Base-by-base conservation (phyloP, 2,329 filamentous ascomycete species). In the Ascosphaera acerosa region DNA sequence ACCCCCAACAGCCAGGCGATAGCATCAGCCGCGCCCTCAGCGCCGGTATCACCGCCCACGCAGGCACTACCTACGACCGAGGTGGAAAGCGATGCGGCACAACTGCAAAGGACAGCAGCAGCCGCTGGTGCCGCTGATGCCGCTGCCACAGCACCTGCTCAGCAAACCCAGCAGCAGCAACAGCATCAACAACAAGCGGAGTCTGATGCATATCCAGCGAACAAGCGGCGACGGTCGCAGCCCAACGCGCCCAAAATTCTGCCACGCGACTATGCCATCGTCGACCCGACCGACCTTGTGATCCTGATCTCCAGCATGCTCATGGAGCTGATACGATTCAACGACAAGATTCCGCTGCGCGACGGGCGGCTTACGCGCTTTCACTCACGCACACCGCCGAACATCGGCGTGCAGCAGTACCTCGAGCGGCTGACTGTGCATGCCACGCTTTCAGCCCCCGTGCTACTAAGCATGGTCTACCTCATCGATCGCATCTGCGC, bases 391-490 rank as follows among this genome's bases (percentile, higher is more conserved):
- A 68, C 73, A 10, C 71, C 87, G 2, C 87, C 87, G 5, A 82
- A 77, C 32, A 97, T 97, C 36, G 91, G 81, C 16, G 84, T 97
- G 18, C 63, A 74, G 37, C 87, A 97, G 49, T 97, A 97, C 48
- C 64, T 97, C 20, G 76, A 87, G 44, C 73, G 87, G 38, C 62
- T 97, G 35, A 87, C 89, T 15, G 80, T 81, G 35, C 87, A 97
- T 49, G 87, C 87, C 16, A 92, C 84, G 0, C 62, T 97, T 3
- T 81, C 80, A 4, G 82, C 87, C 9, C 84, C 87, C 1, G 74
- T 97, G 31, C 62, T 97, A n/a, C 66, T 97, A 20, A 87, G 82
- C 42, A 94, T 97, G 80, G 87, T 97, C 34, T 97, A 89, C 48
- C 97, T 94, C 46, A 94, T 97, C 44, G 87, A 97, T 54, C 73